phyloP scores from a whole-genome alignment of 2,329 filamentous ascomycete genomes.

The Pseudopithomyces chartarum region DNA sequence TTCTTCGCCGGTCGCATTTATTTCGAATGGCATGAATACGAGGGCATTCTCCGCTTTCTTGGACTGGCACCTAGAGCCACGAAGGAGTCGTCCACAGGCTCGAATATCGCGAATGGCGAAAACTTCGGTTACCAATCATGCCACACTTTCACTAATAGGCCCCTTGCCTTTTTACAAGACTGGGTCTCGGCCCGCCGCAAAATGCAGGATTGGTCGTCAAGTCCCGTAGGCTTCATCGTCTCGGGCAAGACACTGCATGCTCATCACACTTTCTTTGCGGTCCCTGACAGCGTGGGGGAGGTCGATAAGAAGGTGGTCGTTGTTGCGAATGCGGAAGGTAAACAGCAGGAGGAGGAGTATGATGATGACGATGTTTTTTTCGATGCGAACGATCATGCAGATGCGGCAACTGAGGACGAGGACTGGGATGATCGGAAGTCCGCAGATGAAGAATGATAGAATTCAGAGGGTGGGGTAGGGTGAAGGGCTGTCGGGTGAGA shows the following conservation, averaged over 20 bases:
- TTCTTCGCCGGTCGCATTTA: constrained; percentile 67
- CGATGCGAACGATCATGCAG: background rate
- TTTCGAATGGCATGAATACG: constrained; percentile 56
- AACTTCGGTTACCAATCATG: background rate
- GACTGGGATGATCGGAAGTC: background rate
- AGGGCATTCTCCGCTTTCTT: constrained; percentile 31
- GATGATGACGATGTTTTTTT: background rate
- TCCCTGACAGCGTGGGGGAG: background rate
- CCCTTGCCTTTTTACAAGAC: constrained; percentile 51
- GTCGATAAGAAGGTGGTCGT: background rate
- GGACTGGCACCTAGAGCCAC: constrained; percentile 12
- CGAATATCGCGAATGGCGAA: constrained; percentile 29
- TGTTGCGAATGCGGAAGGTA: background rate
- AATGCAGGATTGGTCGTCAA: constrained; percentile 63
- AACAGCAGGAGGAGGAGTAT: background rate
- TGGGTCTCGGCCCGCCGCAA: constrained; percentile 62
- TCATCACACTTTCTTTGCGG: constrained; percentile 59
- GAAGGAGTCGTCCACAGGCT: constrained; percentile 7
- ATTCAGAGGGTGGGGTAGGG: background rate
- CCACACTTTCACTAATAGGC: background rate
- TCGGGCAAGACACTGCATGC: constrained; percentile 56
- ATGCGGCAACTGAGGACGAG: background rate
- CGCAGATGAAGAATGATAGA: background rate
- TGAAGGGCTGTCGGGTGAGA: too few species aligned
- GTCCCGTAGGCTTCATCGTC: constrained; percentile 63